phyloP scores from a whole-genome alignment of 108 stramenopile genomes.

The Pseudonitzschia multistriata region DNA sequence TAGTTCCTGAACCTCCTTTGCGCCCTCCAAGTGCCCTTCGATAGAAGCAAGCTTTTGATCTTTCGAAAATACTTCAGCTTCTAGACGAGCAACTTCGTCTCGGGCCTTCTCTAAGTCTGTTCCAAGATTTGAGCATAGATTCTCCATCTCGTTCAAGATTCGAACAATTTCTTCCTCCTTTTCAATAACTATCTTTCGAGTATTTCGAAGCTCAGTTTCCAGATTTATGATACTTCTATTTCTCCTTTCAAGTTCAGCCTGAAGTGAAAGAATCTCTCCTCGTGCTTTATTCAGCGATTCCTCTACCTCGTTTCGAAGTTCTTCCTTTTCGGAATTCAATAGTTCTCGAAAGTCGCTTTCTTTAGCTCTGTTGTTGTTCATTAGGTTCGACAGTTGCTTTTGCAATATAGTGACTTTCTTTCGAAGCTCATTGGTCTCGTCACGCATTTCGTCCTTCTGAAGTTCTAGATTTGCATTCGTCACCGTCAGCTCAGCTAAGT shows the following conservation, averaged over 20 bases:
- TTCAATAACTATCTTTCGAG: constrained; percentile 8
- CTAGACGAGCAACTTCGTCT: not conserved
- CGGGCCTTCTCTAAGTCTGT: constrained; percentile 18
- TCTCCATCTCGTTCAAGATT: constrained; percentile 10
- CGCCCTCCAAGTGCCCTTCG: constrained; percentile 7
- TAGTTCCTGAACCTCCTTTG: not conserved
- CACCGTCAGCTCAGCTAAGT: constrained; percentile 29
- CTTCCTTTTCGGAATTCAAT: constrained; percentile 29
- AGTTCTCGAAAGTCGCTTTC: constrained; percentile 24
- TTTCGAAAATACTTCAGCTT: constrained; percentile 20
- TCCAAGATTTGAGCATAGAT: not conserved
- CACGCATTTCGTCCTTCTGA: constrained; percentile 28
- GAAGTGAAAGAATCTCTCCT: constrained; percentile 5
- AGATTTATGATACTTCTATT: constrained; percentile 14
- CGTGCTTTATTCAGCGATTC: not conserved
- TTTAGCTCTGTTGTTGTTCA: constrained; percentile 10
- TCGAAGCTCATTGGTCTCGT: constrained; percentile 23
- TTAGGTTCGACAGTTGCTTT: not conserved
- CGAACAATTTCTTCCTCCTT: constrained; percentile 17
- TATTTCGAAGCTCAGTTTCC: constrained; percentile 19
- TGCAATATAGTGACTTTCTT: constrained; percentile 18
- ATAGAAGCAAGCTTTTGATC: constrained; percentile 18
- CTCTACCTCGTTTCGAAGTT: constrained; percentile 24
- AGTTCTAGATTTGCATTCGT: constrained; percentile 28
- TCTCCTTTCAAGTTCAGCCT: constrained; percentile 11